Conservation (phyloP, 495 filamentous ascomycete genomes). For the Patellaria atrata region DNA sequence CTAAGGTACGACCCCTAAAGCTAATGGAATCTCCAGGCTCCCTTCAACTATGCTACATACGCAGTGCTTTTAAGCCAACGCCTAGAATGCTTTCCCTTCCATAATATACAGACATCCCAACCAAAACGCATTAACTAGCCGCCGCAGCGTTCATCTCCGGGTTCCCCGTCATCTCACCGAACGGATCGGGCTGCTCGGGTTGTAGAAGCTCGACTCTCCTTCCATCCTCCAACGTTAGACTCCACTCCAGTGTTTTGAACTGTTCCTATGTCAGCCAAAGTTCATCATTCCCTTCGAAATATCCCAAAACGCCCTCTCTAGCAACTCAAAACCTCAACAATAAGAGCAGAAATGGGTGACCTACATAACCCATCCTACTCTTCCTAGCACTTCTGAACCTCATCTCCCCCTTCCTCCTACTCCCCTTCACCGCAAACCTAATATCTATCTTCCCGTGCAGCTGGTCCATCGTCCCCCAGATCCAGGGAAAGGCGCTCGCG, state of each 20-base stretch:
- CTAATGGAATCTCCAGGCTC: no score
- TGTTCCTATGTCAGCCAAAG: slow-evolving; percentile 35
- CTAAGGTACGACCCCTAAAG: no score
- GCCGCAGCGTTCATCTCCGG: no score
- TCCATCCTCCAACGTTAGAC: slow-evolving; percentile 61
- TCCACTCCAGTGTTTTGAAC: slow-evolving; percentile 97
- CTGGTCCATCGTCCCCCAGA: slow-evolving; percentile 85
- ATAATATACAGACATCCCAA: no score
- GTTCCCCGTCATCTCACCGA: slow-evolving; percentile 7
- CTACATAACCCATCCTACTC: slow-evolving; percentile 54
- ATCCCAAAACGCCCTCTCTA: neutral
- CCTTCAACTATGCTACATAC: no score
- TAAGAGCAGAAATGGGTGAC: slow-evolving; percentile 19
- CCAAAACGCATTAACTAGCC: no score
- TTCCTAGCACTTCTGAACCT: slow-evolving; percentile 64
- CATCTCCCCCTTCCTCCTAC: slow-evolving; percentile 55
- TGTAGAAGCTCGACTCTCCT: slow-evolving; percentile 21
- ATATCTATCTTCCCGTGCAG: slow-evolving; percentile 86
- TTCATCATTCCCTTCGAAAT: neutral
- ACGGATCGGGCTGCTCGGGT: slow-evolving; percentile 16
- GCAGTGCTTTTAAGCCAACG: no score
- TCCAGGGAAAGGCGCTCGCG: slow-evolving; percentile 76
- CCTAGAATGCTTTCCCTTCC: no score
- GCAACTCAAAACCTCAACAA: neutral
- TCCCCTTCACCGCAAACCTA: slow-evolving; percentile 74